Evolutionary conservation across 345 rosid species (phyloP).

Genomic region (Sisymbrium irio): DNA sequence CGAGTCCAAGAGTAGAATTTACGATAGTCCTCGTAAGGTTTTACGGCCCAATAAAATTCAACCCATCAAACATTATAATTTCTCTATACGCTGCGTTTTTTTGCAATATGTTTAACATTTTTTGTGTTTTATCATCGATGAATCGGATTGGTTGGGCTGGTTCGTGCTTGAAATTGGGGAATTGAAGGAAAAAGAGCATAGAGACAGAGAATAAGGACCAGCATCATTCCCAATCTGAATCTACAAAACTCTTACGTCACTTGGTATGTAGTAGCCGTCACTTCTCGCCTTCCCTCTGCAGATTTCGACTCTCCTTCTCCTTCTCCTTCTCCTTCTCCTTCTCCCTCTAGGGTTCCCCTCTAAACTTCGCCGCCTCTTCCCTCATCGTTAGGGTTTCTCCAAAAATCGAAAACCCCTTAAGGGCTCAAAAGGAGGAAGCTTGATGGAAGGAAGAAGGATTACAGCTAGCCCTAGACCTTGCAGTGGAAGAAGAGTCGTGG

Average conservation of each 20-base stretch:
- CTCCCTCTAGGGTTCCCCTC: background rate
- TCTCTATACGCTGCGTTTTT: background rate
- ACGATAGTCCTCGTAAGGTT: background rate
- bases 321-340: background rate
- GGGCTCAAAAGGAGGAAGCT: background rate
- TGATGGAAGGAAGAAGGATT: conserved; percentile 78
- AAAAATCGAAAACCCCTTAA: background rate
- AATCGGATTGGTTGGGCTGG: conserved; percentile 18
- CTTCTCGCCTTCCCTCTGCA: conserved; percentile 19
- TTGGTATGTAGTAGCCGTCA: conserved; percentile 29
- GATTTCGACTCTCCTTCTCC: conserved; percentile 3
- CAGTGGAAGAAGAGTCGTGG: conserved; percentile 62
- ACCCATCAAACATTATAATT: background rate
- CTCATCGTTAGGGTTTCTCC: conserved; percentile 22
- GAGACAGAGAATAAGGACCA: conserved; percentile 15
- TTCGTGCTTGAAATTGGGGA: conserved; percentile 14
- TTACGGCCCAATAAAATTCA: too few relatives aligned
- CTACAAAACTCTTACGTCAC: conserved; percentile 25
- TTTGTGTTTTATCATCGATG: background rate
- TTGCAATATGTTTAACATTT: background rate
- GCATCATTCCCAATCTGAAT: conserved; percentile 23
- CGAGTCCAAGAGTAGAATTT: background rate
- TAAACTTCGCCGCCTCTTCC: background rate
- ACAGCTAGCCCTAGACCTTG: conserved; percentile 83
- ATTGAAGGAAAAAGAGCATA: background rate